Percentiles rank a stretch among this genome's conserved stretches.
Conservation (phyloP, 108 stramenopile genomes). For the Fragilaria crotonensis region DNA sequence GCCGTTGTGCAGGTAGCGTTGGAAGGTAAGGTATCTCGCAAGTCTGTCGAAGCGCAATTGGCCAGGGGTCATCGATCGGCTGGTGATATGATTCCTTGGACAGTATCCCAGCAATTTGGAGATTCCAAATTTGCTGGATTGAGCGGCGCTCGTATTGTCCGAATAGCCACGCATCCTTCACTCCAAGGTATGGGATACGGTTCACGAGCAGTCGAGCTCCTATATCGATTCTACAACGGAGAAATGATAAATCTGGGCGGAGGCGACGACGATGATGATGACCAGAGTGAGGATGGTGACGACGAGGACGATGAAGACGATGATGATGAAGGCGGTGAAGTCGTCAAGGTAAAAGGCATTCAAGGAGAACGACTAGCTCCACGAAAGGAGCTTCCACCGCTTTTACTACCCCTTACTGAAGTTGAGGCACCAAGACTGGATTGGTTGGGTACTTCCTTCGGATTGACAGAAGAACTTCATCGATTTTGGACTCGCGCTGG, state of each 20-base stretch:
- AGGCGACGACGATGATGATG: slow-evolving; percentile 43
- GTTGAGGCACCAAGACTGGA: slow-evolving; percentile 85
- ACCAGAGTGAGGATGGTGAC: slow-evolving; percentile 19
- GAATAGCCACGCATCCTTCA: slow-evolving; percentile 96
- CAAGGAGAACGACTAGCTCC: slow-evolving; percentile 83
- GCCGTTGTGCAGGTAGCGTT: slow-evolving; percentile 89
- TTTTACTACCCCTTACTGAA: slow-evolving; percentile 84
- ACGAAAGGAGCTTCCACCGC: slow-evolving; percentile 93
- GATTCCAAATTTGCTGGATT: slow-evolving; percentile 92
- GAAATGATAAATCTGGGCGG: slow-evolving; percentile 72
- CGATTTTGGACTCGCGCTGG: slow-evolving; percentile 90
- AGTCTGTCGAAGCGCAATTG: slow-evolving; percentile 89
- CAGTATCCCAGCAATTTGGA: slow-evolving; percentile 98
- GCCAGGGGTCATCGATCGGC: slow-evolving; percentile 90
- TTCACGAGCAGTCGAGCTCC: slow-evolving; percentile 81
- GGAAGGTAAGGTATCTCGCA: slow-evolving; percentile 92
- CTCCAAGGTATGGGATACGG: slow-evolving; percentile 98
- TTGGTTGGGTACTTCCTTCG: slow-evolving; percentile 96
- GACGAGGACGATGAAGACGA: slow-evolving; percentile 26
- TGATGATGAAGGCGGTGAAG: slow-evolving; percentile 2
- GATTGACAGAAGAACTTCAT: slow-evolving; percentile 85
- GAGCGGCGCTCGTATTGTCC: slow-evolving; percentile 94
- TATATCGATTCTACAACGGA: slow-evolving; percentile 93
- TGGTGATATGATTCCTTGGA: slow-evolving; percentile 99
- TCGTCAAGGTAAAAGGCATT: slow-evolving; percentile 31